Evolutionary conservation across 1,284 basidiomycete species (phyloP).

Genomic region (Phylloboletellus chloephorus): DNA sequence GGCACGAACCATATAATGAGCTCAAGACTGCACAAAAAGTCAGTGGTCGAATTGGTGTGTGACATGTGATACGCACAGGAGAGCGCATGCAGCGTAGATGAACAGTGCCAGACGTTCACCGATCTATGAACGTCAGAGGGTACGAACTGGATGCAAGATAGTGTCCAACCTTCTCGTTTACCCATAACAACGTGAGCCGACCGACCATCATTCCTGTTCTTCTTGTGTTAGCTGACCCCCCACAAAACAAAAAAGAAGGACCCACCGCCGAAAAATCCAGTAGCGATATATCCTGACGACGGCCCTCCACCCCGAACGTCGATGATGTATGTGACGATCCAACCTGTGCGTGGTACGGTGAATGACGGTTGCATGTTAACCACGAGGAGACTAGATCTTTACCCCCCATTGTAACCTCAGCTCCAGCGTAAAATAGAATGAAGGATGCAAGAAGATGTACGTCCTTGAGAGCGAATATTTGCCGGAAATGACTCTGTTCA

Average conservation of each 20-base stretch:
- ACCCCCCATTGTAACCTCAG: slow-evolving; percentile 52
- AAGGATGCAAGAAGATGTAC: slow-evolving; percentile 51
- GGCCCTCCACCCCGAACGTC: slow-evolving; percentile 40
- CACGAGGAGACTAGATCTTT: neutral
- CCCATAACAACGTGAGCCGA: slow-evolving; percentile 23
- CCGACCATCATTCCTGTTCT: slow-evolving; percentile 25
- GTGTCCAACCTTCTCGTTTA: slow-evolving; percentile 22
- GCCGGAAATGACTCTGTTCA: slow-evolving; percentile 39
- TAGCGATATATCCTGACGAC: slow-evolving; percentile 44
- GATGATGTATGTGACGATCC: slow-evolving; percentile 47
- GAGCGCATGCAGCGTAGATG: slow-evolving; percentile 28
- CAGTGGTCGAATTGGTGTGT: neutral
- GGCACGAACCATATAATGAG: slow-evolving; percentile 57
- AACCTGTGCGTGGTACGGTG: slow-evolving; percentile 26
- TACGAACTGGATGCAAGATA: neutral
- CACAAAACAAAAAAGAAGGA: neutral
- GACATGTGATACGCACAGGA: slow-evolving; percentile 23
- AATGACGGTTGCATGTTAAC: neutral
- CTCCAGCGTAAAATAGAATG: slow-evolving; percentile 50
- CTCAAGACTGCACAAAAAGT: slow-evolving; percentile 37
- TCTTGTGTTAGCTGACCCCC: neutral
- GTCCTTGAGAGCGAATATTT: slow-evolving; percentile 41
- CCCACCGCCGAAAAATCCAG: slow-evolving; percentile 44
- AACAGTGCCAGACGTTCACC: slow-evolving; percentile 23
- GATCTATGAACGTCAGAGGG: slow-evolving; percentile 12